Conservation (phyloP, 352 stramenopile species). For the Globisporangium uncinulatum region DNA sequence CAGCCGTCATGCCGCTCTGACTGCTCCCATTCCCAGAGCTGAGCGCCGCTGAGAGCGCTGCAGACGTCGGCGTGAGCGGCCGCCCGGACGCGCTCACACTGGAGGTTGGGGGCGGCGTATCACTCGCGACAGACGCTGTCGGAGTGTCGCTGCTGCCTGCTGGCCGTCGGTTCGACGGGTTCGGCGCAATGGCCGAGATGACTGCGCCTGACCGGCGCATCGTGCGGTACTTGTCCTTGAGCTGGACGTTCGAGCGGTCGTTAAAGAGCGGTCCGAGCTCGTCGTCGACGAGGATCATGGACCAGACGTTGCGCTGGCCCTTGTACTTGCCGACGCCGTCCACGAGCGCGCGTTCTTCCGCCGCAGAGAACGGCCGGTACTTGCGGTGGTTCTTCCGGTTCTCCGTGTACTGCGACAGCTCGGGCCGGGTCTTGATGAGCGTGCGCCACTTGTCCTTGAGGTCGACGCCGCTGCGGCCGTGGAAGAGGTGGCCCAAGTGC, state of each 20-base stretch:
- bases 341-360: slow-evolving; percentile 83
- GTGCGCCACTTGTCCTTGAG: slow-evolving; percentile 84
- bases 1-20: slow-evolving; percentile 22
- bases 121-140: slow-evolving; percentile 10
- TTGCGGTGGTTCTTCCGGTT: slow-evolving; percentile 87
- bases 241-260: slow-evolving; percentile 75
- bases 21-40: slow-evolving; percentile 1
- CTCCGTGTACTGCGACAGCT: slow-evolving; percentile 72
- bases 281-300: slow-evolving; percentile 76
- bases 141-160: slow-evolving; percentile 9
- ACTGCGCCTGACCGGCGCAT: slow-evolving; percentile 59
- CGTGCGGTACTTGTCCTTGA: slow-evolving; percentile 83
- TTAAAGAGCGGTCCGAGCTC: slow-evolving; percentile 76
- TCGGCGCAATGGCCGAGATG: slow-evolving; percentile 32
- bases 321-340: slow-evolving; percentile 85
- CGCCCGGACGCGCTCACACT: slow-evolving; percentile 4
- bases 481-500: slow-evolving; percentile 68
- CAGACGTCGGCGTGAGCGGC: slow-evolving; percentile 25
- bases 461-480: slow-evolving; percentile 71
- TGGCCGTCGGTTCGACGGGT: slow-evolving; percentile 37
- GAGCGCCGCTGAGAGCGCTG: slow-evolving; percentile 25
- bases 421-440: slow-evolving; percentile 72
- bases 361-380: slow-evolving; percentile 68
- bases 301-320: slow-evolving; percentile 79
- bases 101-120: slow-evolving; percentile 12